Conservation (phyloP, 2,329 filamentous ascomycete species). For the Scytalidium lignicola region DNA sequence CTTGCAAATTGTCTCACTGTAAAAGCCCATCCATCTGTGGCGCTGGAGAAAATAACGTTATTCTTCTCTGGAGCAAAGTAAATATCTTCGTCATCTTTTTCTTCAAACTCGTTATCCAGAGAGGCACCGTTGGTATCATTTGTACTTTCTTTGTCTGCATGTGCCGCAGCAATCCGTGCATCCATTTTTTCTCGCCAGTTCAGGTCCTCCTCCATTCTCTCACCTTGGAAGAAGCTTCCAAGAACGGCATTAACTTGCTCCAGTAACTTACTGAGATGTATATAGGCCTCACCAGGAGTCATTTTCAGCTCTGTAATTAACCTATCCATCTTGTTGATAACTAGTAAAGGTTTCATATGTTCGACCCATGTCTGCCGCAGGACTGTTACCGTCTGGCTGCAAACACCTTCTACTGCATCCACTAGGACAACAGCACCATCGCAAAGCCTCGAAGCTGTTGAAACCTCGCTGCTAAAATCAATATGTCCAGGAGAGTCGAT, state of each 20-base stretch:
- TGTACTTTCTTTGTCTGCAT: conserved; percentile 25
- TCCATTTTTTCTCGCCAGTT: conserved; percentile 94
- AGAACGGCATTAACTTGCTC: conserved; percentile 97
- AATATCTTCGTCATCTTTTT: conserved; percentile 91
- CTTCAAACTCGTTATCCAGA: conserved; percentile 71
- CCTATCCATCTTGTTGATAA: conserved; percentile 98
- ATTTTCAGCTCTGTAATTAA: conserved; percentile 92
- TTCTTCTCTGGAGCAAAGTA: conserved; percentile 98
- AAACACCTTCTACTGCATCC: conserved; percentile 95
- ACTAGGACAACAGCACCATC: conserved; percentile 93
- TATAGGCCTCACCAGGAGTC: conserved; percentile 83
- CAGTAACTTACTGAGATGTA: conserved; percentile 80
- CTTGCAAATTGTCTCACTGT: conserved; percentile 90
- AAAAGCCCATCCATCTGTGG: conserved; percentile 98
- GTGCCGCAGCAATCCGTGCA: conserved; percentile 68
- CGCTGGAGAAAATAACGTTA: conserved; percentile 98
- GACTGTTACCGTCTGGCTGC: conserved; percentile 97
- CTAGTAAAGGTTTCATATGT: conserved; percentile 87
- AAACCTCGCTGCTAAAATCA: conserved; percentile 97
- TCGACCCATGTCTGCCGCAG: conserved; percentile 93
- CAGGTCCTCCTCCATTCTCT: conserved; percentile 96
- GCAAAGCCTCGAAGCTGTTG: conserved; percentile 87
- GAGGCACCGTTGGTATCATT: conserved; percentile 32
- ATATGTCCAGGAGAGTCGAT: conserved; percentile 98
- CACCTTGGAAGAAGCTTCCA: conserved; percentile 95